A percentile compares a stretch with the other conserved stretches of the same genome.
Conservation (phyloP, 768 basidiomycete genomes). For the Boletus huronensis region DNA sequence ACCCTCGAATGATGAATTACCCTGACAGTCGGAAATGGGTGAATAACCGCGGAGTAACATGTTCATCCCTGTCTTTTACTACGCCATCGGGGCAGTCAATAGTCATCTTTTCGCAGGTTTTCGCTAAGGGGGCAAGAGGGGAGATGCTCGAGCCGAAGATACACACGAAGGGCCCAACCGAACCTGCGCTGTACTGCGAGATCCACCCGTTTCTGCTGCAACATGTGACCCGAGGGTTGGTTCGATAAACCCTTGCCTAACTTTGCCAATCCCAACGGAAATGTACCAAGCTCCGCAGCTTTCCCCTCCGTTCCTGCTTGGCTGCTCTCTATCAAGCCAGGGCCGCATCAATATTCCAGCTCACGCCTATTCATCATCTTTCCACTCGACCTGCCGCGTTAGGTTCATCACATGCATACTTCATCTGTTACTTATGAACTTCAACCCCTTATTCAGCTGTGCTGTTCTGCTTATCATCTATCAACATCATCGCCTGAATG, state of each 20-base stretch:
- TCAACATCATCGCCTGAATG: background rate
- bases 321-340: background rate
- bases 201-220: background rate
- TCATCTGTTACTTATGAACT: background rate
- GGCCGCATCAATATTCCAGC: no score
- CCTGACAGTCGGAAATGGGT: background rate
- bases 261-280: background rate
- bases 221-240: background rate
- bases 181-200: background rate
- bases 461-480: conserved; percentile 1
- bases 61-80: background rate
- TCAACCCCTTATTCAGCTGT: background rate
- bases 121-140: background rate
- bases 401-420: background rate
- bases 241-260: background rate
- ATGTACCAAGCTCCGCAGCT: background rate
- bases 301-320: background rate
- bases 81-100: background rate
- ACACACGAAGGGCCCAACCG: background rate
- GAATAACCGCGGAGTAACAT: conserved; percentile 15
- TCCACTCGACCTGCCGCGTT: background rate
- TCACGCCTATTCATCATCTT: background rate
- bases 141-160: background rate
- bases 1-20: conserved; percentile 2
- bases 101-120: background rate